Percentiles rank a stretch among this genome's conserved stretches.
These are phyloP conservation scores for Achaetomiella virescens DNA, from an alignment of 495 filamentous ascomycete genomes.

Conservation along the genomic window DNA sequence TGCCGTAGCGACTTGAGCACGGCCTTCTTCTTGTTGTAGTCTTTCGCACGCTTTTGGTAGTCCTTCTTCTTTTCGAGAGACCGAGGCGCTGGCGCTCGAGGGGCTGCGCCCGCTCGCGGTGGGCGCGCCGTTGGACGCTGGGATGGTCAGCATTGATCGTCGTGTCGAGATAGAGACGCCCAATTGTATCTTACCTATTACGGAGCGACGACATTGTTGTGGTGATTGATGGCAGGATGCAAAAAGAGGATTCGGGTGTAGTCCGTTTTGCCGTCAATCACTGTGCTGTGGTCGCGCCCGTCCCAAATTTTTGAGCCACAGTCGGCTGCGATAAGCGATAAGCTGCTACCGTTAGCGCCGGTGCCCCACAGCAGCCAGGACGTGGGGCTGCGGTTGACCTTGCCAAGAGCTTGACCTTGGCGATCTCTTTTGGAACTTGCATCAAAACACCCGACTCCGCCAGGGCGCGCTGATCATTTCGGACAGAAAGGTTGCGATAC, in stretches of 20 bases:
- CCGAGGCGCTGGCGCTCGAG: conserved; percentile 50
- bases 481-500: too few species aligned
- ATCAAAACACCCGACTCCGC: too few species aligned
- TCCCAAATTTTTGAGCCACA: conserved; percentile 16
- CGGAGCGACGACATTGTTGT: conserved; percentile 30
- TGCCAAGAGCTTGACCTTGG: background rate
- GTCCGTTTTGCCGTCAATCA: background rate
- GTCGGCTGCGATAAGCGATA: conserved; percentile 17
- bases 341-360: too few species aligned
- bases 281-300: background rate
- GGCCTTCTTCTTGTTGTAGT: conserved; percentile 81
- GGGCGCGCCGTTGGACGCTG: conserved; percentile 39
- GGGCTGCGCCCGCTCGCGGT: conserved; percentile 85
- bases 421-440: background rate
- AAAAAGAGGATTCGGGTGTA: background rate
- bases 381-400: background rate
- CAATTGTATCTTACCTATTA: conserved; percentile 20
- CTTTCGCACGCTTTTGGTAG: conserved; percentile 83
- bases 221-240: background rate
- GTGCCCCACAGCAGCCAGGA: background rate
- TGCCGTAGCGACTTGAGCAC: conserved; percentile 68
- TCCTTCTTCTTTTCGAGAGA: conserved; percentile 49
- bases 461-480: too few species aligned
- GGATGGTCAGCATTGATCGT: background rate
- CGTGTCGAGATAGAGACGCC: background rate